Evolutionary conservation across 352 stramenopile genomes (phyloP), one percentile per base, ranked within the genome.

Genomic region (Phytophthora capsici): DNA sequence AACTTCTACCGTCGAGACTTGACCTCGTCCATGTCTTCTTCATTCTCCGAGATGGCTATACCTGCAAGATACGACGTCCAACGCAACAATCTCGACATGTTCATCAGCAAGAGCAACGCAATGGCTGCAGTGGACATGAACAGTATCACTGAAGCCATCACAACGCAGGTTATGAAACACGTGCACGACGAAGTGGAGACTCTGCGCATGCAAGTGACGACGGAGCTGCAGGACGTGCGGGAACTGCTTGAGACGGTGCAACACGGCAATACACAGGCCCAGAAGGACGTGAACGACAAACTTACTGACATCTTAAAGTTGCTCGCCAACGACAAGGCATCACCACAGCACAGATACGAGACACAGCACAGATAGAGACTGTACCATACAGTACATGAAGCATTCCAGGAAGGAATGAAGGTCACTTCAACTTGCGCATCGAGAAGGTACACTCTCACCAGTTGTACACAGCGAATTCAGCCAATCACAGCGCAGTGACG

Each of bases 181-280:
- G 54, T 77, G 41, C 69, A 74, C 32, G 69, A 77, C 37, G 69
- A 77, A 12, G 49, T 74, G 2, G 59, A 72, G 25, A 50, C 59
- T 4, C 30, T 77, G 46, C 69, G 64, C 5, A 69, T 77, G 69
- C 64, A 77, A n/a, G 26, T 77, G 45, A 53, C 69, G 40, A 71
- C 64, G 4, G 64, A 77, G 28, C 17, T 74, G 55, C 69, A 77
- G 45, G 69, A 73, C 14, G 59, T 74, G 3, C 63, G 63, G 2
- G 69, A 77, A 10, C 20, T 74, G 13, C 32, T 73, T n/a, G 69
- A 77, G 28, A 66, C 48, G 16, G 25, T 59, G 5, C 59, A 70
- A 4, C 53, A 66, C 3, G 54, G 53, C 26, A 62, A 50, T 22
- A 12, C 36, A 1, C 64, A 69, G 26, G 57, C 37, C 4, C 54